A percentile compares a stretch with the other conserved stretches of the same genome.
Evolutionary conservation across 2,329 filamentous ascomycete genomes (phyloP).

Genomic region (Colletotrichum sp.): DNA sequence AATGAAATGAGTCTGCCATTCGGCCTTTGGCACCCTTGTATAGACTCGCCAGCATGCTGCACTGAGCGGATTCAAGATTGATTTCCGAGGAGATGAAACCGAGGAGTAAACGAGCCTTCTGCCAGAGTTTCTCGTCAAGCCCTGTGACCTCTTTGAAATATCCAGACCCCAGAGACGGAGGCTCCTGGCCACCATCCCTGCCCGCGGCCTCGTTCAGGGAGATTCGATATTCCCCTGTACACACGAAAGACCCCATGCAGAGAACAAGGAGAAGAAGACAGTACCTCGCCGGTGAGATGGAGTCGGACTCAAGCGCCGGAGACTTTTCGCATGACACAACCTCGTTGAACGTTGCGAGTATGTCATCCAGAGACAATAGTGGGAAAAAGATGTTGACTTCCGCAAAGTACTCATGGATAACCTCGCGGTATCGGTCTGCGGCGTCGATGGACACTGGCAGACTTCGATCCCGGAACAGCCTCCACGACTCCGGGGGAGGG

Average conservation of each 20-base stretch:
- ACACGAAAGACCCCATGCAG: constrained; percentile 20
- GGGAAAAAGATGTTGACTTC: constrained; percentile 31
- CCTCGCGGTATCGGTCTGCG: not conserved
- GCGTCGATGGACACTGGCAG: not conserved
- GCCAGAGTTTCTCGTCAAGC: constrained; percentile 22
- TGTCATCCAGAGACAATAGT: not conserved
- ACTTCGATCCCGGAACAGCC: constrained; percentile 11
- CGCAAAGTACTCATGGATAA: constrained; percentile 26
- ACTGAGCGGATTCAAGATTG: constrained; percentile 28
- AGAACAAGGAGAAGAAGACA: constrained; percentile 22
- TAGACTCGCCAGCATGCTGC: constrained; percentile 30
- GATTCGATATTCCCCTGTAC: not conserved
- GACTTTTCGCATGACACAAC: not conserved
- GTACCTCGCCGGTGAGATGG: constrained; percentile 5
- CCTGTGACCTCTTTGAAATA: not conserved
- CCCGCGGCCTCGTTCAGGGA: not conserved
- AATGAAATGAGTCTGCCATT: constrained; percentile 28
- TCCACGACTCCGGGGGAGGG: constrained; percentile 18
- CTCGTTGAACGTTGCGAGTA: not conserved
- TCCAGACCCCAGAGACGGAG: not conserved
- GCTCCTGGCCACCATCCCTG: not conserved
- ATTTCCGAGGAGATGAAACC: constrained; percentile 24
- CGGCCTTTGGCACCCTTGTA: constrained; percentile 27
- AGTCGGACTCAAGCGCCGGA: not conserved
- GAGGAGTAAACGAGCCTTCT: constrained; percentile 26